A percentile compares a stretch with the other conserved stretches of the same genome.
Evolutionary conservation across 768 basidiomycete species (phyloP).

Genomic region (Calvatia gigantea): DNA sequence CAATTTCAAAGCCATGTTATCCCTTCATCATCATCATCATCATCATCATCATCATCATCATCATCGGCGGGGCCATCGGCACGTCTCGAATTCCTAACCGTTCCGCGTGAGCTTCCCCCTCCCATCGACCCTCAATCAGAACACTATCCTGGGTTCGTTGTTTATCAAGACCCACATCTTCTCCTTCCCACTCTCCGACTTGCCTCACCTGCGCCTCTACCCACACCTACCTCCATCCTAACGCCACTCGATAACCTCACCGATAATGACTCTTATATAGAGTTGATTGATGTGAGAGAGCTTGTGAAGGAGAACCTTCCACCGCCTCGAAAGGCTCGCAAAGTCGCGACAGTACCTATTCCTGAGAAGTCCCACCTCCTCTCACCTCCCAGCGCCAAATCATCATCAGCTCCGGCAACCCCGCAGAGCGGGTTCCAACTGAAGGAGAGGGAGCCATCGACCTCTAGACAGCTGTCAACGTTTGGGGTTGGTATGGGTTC

Average conservation of each 20-base stretch:
- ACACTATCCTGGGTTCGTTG: constrained; percentile 66
- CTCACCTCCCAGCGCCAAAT: constrained; percentile 18
- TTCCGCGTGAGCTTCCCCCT: constrained; percentile 37
- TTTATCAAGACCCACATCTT: constrained; percentile 47
- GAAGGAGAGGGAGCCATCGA: constrained; percentile 1
- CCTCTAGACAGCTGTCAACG: constrained; percentile 3
- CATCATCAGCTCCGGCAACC: not conserved
- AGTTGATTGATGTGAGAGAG: constrained; percentile 29
- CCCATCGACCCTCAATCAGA: constrained; percentile 48
- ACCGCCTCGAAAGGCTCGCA: constrained; percentile 44
- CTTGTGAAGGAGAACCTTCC: constrained; percentile 55
- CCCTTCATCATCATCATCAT: constrained; percentile 15
- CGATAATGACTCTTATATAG: constrained; percentile 6
- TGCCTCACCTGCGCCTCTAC: not conserved
- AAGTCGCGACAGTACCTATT: constrained; percentile 25
- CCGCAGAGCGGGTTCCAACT: not conserved
- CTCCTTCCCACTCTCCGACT: constrained; percentile 12
- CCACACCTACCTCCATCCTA: not conserved
- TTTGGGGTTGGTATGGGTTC: constrained; percentile 3
- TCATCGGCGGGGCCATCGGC: no score
- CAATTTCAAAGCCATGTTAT: constrained; percentile 17
- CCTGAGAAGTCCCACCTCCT: constrained; percentile 17
- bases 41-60: constrained; percentile 15
- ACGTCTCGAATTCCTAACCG: constrained; percentile 20
- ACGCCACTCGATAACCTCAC: not conserved